Conservation (phyloP, 164 flowering plant species). For the Buxus sempervirens region DNA sequence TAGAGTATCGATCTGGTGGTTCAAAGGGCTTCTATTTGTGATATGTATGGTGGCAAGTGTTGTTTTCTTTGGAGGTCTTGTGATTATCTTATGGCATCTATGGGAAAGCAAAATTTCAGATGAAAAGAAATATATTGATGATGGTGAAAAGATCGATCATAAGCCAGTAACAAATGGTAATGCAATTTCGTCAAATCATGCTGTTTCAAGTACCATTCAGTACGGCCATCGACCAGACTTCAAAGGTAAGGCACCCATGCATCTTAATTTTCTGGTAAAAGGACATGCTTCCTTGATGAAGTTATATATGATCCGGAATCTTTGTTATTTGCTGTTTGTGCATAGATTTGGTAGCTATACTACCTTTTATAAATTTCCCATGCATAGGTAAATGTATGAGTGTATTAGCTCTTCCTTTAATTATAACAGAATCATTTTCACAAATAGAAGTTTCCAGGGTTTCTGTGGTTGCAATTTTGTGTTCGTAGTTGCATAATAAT, state of each 20-base stretch:
- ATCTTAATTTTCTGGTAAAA: not conserved
- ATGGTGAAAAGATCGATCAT: conserved; percentile 14
- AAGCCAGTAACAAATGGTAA: conserved; percentile 11
- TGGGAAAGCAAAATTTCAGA: conserved; percentile 46
- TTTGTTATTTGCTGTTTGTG: too few relatives aligned
- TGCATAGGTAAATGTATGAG: too few relatives aligned
- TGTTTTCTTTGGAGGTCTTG: conserved; percentile 66
- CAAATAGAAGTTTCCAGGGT: too few relatives aligned
- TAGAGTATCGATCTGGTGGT: conserved; percentile 55
- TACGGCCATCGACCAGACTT: conserved; percentile 84
- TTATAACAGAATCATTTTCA: too few relatives aligned
- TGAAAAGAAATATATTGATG: conserved; percentile 24
- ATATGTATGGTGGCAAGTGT: conserved; percentile 66
- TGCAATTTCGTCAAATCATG: conserved; percentile 19
- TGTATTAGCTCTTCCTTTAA: too few relatives aligned
- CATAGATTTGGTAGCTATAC: too few relatives aligned
- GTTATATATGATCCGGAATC: too few relatives aligned
- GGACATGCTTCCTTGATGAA: not conserved
- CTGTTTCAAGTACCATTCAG: conserved; percentile 21
- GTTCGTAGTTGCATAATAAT: too few relatives aligned
- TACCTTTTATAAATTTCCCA: too few relatives aligned
- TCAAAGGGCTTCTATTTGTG: conserved; percentile 63
- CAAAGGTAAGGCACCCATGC: conserved; percentile 39
- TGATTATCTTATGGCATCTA: conserved; percentile 58
- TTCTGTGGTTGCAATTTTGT: too few relatives aligned